Evolutionary conservation across 352 stramenopile genomes (phyloP).

Genomic region (Globisporangium emineosum): DNA sequence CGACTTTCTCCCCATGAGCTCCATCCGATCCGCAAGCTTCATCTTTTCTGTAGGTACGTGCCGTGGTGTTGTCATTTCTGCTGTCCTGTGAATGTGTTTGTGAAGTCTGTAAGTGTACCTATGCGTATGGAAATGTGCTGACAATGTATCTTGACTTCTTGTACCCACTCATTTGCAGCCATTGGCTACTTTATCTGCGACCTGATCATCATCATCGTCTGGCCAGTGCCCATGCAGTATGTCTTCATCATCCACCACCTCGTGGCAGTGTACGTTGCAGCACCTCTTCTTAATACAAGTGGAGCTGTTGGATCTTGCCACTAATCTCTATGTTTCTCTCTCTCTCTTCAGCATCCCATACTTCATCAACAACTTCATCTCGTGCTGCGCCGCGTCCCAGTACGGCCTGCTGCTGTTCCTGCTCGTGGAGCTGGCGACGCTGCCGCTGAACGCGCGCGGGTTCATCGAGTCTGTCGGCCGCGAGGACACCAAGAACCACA

Average conservation of each 20-base stretch:
- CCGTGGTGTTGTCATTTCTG: neutral
- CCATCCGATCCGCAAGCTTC: slow-evolving; percentile 68
- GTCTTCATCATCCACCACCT: slow-evolving; percentile 81
- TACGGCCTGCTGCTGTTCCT: slow-evolving; percentile 77
- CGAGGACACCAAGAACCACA: slow-evolving; percentile 61
- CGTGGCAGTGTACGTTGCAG: slow-evolving; percentile 65
- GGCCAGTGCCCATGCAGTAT: slow-evolving; percentile 71
- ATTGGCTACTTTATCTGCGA: slow-evolving; percentile 82
- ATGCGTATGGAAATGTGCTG: neutral
- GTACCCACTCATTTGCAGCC: slow-evolving; percentile 35
- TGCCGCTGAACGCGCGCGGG: slow-evolving; percentile 69
- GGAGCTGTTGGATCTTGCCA: neutral
- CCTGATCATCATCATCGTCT: slow-evolving; percentile 76
- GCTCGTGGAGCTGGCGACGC: slow-evolving; percentile 75
- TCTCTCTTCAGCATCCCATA: slow-evolving; percentile 53
- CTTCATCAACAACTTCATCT: slow-evolving; percentile 86
- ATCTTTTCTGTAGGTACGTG: slow-evolving; percentile 79
- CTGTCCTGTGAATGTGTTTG: neutral
- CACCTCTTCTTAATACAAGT: neutral
- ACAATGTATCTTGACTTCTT: slow-evolving; percentile 3
- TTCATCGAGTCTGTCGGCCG: slow-evolving; percentile 72
- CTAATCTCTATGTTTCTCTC: neutral
- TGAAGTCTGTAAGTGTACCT: neutral
- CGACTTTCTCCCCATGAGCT: slow-evolving; percentile 70
- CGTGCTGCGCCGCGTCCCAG: slow-evolving; percentile 71